Base-by-base conservation (phyloP, 495 filamentous ascomycete species). In the Penicillium macrosclerotiorum region DNA sequence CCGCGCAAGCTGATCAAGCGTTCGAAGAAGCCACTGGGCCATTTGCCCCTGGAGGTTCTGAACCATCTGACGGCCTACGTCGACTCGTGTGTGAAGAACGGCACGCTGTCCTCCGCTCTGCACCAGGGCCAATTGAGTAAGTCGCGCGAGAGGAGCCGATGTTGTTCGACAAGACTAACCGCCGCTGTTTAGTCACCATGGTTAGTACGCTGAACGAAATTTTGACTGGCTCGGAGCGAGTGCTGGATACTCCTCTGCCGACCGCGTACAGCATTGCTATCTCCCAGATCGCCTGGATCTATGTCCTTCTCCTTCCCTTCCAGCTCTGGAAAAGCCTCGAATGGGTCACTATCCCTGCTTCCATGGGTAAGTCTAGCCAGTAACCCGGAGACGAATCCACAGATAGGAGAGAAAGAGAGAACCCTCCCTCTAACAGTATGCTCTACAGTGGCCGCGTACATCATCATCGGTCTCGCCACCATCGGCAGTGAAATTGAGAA, bases 401-500 rank as follows among this genome's bases (percentile, higher is more conserved):
- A 25, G n/a, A n/a, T n/a, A n/a, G n/a, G n/a, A n/a, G n/a, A n/a
- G n/a, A n/a, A n/a, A n/a, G n/a, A n/a, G n/a, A n/a, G n/a, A n/a
- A n/a, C n/a, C n/a, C n/a, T n/a, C n/a, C 31, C 17, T 1, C 35
- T 58, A 41, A 47, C n/a, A 20, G 9, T 8, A n/a, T 37, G 1
- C 9, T 19, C 18, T 12, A 2, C 8, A 71, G 69, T 82, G n/a
- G 85, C 88, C 13, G 86, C 88, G 5, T 94, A 95, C 61, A 93
- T 94, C 49, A 92, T 95, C 59, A 78, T 95, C 47, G 89, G 86
- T n/a, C 82, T 95, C 45, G 83, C 88, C 30, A 82, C 88, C 57
- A 90, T 91, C 53, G 88, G 90, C 17, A 80, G 82, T 52, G 88
- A 94, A 66, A 85, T 95, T 52, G 89, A 95, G 62, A 89, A 94